Conservation (phyloP, 345 rosid genomes). For the Boechera retrofracta region DNA sequence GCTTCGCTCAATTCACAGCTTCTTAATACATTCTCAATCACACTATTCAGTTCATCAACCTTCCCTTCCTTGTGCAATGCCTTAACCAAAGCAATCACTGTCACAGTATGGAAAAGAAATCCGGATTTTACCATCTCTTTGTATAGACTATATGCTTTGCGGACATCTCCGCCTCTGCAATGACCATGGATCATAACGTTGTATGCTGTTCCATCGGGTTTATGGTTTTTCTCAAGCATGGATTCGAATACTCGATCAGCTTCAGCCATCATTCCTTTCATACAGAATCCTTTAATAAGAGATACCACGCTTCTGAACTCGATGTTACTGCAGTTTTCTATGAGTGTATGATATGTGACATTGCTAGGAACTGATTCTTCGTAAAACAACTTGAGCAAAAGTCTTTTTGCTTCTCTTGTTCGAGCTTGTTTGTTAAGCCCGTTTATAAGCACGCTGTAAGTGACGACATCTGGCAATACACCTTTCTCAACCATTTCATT, state of each 20-base stretch:
- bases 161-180: constrained; percentile 61
- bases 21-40: constrained; percentile 56
- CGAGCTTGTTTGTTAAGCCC: constrained; percentile 87
- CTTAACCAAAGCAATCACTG: constrained; percentile 69
- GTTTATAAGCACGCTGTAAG: constrained; percentile 85
- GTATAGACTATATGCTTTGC: constrained; percentile 70
- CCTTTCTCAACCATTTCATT: constrained; percentile 81
- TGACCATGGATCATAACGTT: constrained; percentile 87
- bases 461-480: constrained; percentile 82
- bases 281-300: constrained; percentile 86
- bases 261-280: constrained; percentile 89
- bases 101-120: constrained; percentile 72
- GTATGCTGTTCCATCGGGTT: constrained; percentile 71
- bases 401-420: constrained; percentile 81
- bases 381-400: constrained; percentile 77
- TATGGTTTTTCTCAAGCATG: constrained; percentile 66
- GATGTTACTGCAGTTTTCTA: constrained; percentile 65
- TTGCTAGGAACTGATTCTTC: constrained; percentile 72
- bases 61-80: constrained; percentile 62
- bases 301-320: constrained; percentile 71
- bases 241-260: constrained; percentile 76
- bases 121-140: constrained; percentile 64
- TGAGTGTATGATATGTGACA: constrained; percentile 68
- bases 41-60: constrained; percentile 58
- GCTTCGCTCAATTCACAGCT: constrained; percentile 84